Percentiles rank a stretch among this genome's conserved stretches.
phyloP scores from a whole-genome alignment of 495 filamentous ascomycete genomes.

The Tuber umbilicatum region DNA sequence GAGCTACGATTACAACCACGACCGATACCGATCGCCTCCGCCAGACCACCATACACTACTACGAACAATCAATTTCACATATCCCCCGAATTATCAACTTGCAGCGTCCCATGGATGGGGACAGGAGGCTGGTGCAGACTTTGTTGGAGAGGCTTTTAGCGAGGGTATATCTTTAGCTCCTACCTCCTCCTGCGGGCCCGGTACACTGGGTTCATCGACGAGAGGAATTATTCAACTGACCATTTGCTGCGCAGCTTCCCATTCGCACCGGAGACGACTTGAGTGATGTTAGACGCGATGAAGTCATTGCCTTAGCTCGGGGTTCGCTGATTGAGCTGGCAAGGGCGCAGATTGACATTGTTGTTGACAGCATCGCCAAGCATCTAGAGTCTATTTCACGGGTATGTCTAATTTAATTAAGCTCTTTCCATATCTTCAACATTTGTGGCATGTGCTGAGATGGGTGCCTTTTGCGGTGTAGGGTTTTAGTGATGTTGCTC shows the following conservation, averaged over 20 bases:
- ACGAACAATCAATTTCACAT: neutral
- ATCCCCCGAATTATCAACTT: neutral
- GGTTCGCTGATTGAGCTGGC: conserved; percentile 57
- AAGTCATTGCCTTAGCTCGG: conserved; percentile 55
- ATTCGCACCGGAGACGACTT: conserved; percentile 56
- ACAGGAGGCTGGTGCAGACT: conserved; percentile 57
- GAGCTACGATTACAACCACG: neutral
- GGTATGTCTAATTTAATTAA: conserved; percentile 18
- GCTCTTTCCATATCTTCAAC: neutral
- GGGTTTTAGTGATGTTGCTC: conserved; percentile 37
- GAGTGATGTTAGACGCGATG: conserved; percentile 56
- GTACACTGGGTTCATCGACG: conserved; percentile 9
- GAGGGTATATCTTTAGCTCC: conserved; percentile 47
- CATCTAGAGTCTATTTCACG: conserved; percentile 41
- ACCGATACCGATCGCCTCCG: neutral
- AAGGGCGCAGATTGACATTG: conserved; percentile 49
- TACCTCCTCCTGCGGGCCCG: neutral
- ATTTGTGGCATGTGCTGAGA: neutral
- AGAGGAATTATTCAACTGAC: conserved; percentile 7
- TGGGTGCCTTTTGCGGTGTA: neutral
- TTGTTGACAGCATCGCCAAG: conserved; percentile 53
- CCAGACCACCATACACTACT: neutral
- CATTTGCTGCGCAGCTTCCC: conserved; percentile 49
- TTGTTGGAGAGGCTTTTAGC: conserved; percentile 59
- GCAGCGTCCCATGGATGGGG: conserved; percentile 52